Conservation (phyloP, 306 rosid genomes). For the Ceratonia siliqua region DNA sequence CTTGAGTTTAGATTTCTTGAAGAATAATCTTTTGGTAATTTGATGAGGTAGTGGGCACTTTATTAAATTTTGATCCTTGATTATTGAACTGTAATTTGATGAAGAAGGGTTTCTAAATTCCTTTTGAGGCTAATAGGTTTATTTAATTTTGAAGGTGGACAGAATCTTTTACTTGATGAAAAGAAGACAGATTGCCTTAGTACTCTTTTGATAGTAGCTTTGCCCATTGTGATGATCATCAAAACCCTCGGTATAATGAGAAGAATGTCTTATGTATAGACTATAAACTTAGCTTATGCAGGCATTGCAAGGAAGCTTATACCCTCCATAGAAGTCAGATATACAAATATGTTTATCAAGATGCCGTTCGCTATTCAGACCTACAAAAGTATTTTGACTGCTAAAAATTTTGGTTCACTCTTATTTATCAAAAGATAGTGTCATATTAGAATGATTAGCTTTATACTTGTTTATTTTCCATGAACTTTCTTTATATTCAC, state of each 20-base stretch:
- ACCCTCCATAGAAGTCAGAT: slow-evolving; percentile 75
- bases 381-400: slow-evolving; percentile 78
- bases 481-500: neutral
- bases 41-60: neutral
- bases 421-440: slow-evolving; percentile 17
- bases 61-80: slow-evolving; percentile 25
- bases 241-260: slow-evolving; percentile 63
- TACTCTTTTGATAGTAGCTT: slow-evolving; percentile 60
- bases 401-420: slow-evolving; percentile 74
- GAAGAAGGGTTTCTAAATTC: slow-evolving; percentile 30
- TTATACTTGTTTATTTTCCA: neutral
- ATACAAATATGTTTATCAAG: slow-evolving; percentile 79
- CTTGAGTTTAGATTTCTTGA: slow-evolving; percentile 36
- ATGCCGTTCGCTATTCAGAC: slow-evolving; percentile 79
- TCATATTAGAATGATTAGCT: neutral
- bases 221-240: slow-evolving; percentile 74
- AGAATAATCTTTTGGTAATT: neutral
- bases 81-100: slow-evolving; percentile 25
- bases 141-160: slow-evolving; percentile 57
- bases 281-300: slow-evolving; percentile 67
- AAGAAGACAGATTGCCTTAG: slow-evolving; percentile 67
- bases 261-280: slow-evolving; percentile 82
- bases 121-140: slow-evolving; percentile 19
- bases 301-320: slow-evolving; percentile 74
- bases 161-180: slow-evolving; percentile 41